phyloP scores from a whole-genome alignment of 2,329 filamentous ascomycete species.

The Neurospora sp. region DNA sequence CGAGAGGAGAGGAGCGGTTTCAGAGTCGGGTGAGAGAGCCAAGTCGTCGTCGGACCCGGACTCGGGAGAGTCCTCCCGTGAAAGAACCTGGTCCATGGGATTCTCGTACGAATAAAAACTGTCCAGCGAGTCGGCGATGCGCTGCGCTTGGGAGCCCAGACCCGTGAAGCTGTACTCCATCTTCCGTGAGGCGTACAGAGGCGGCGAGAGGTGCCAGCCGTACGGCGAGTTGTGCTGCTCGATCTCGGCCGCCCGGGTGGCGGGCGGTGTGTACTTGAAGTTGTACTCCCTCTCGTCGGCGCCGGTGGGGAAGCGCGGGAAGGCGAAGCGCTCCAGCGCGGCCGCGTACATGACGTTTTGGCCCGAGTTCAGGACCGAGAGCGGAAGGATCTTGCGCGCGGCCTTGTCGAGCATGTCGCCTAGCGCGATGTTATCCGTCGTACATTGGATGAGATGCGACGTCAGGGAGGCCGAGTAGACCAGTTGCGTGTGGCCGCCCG shows the following conservation, averaged over 20 bases:
- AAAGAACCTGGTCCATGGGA: background rate
- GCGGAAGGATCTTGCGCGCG: slow-evolving; percentile 65
- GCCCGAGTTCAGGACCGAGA: slow-evolving; percentile 37
- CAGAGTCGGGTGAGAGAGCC: slow-evolving; percentile 23
- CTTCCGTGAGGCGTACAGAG: slow-evolving; percentile 41
- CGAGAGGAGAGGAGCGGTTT: background rate
- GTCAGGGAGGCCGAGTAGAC: slow-evolving; percentile 60
- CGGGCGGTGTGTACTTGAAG: slow-evolving; percentile 47
- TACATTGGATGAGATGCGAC: slow-evolving; percentile 63
- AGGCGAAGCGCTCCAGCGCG: slow-evolving; percentile 70
- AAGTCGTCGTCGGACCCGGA: background rate
- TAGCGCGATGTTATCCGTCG: slow-evolving; percentile 71
- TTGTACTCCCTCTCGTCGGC: slow-evolving; percentile 22
- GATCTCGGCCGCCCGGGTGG: slow-evolving; percentile 48
- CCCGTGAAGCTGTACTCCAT: slow-evolving; percentile 69
- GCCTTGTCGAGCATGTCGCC: slow-evolving; percentile 86
- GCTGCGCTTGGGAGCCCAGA: slow-evolving; percentile 45
- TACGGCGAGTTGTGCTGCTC: slow-evolving; percentile 26
- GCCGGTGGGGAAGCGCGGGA: slow-evolving; percentile 31
- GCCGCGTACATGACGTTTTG: slow-evolving; percentile 68
- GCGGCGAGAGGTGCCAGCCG: slow-evolving; percentile 58
- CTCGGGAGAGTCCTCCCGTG: background rate
- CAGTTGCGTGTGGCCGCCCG: slow-evolving; percentile 84
- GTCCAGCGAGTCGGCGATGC: background rate
- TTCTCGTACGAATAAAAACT: background rate